A percentile compares a stretch with the other conserved stretches of the same genome.
These are phyloP conservation scores for Solanum pimpinellifolium DNA, from an alignment of 257 asterid species.

Conservation along the genomic window DNA sequence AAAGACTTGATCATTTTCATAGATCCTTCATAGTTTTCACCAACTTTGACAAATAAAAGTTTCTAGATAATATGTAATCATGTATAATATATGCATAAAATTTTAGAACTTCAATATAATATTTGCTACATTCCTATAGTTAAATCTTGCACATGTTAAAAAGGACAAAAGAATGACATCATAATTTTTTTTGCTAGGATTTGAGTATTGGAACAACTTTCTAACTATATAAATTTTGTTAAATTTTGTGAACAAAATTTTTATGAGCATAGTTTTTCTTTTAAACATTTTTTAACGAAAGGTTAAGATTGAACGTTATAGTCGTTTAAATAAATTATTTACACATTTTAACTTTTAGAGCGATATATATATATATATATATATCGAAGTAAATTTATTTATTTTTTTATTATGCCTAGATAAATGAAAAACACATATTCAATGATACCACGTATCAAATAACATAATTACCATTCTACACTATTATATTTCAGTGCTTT, in stretches of 20 bases:
- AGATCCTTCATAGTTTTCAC: neutral
- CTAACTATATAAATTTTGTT: neutral
- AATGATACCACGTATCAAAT: neutral
- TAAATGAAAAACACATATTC: neutral
- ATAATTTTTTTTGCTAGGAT: neutral
- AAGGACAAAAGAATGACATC: neutral
- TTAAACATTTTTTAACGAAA: too few relatives aligned
- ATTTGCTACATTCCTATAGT: neutral
- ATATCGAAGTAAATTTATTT: too few relatives aligned
- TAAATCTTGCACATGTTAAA: neutral
- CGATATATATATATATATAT: too few relatives aligned
- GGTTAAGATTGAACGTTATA: too few relatives aligned
- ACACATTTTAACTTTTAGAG: too few relatives aligned
- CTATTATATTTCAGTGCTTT: neutral
- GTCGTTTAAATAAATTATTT: too few relatives aligned
- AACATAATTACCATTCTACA: neutral
- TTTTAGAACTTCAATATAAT: neutral
- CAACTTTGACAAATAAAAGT: neutral
- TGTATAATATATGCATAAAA: neutral
- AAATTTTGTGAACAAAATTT: neutral
- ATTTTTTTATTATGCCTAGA: fast-evolving
- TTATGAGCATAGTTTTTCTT: too few relatives aligned
- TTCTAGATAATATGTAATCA: neutral
- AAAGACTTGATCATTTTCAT: neutral
- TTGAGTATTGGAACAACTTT: neutral